Conservation (phyloP, 441 rosid genomes). For the Pelargonium citronellum region DNA sequence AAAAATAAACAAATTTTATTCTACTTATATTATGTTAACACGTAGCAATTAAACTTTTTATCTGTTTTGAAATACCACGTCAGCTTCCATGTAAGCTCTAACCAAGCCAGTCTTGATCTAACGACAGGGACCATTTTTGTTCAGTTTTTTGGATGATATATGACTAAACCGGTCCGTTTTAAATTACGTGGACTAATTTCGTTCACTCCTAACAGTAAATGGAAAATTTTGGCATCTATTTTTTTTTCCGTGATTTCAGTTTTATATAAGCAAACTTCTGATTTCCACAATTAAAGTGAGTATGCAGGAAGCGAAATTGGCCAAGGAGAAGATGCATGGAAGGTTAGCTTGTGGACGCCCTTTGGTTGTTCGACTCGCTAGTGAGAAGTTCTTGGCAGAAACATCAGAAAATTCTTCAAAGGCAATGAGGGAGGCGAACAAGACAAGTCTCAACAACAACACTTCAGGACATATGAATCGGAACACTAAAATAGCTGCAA, state of each 20-base stretch:
- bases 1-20: no score
- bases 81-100: no score
- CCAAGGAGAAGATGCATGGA: conserved; percentile 94
- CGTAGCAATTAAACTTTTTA: background rate
- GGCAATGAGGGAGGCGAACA: conserved; percentile 31
- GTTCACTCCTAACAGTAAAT: no score
- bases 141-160: no score
- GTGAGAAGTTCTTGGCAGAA: conserved; percentile 56
- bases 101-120: no score
- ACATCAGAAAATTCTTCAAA: conserved; percentile 31
- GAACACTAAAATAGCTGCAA: conserved; percentile 67
- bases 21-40: background rate
- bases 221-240: background rate
- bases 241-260: background rate
- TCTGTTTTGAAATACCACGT: conserved; percentile 16
- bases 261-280: conserved; percentile 34
- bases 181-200: no score
- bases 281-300: conserved; percentile 76
- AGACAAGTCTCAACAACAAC: conserved; percentile 30
- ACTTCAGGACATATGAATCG: conserved; percentile 49
- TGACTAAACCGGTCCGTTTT: no score
- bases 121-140: no score
- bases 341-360: conserved; percentile 87
- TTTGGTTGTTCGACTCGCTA: conserved; percentile 67
- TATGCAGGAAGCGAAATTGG: conserved; percentile 90